A percentile compares a stretch with the other conserved stretches of the same genome.
These are phyloP conservation scores for Colletotrichum sp. DNA, from an alignment of 2,329 filamentous ascomycete genomes.

Conservation along the genomic window DNA sequence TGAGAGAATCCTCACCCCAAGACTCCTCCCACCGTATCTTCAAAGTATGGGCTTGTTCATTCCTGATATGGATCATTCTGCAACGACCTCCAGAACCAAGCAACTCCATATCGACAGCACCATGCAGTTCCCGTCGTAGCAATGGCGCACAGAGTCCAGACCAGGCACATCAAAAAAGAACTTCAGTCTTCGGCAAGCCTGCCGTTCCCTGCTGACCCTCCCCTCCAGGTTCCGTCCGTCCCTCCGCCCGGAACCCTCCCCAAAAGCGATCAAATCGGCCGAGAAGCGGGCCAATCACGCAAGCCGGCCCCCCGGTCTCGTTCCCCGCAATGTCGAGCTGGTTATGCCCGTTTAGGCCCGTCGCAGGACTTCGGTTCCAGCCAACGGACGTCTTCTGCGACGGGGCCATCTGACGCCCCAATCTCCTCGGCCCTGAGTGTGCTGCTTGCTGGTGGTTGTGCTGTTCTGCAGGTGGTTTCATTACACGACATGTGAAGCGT, in stretches of 20 bases:
- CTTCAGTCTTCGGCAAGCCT: not conserved
- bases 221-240: not conserved
- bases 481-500: not conserved
- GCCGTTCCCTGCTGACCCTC: not conserved
- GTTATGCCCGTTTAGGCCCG: not conserved
- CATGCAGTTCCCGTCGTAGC: not conserved
- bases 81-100: fast-evolving
- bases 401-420: not conserved
- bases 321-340: not conserved
- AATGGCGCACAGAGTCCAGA: not conserved
- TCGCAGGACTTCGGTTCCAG: not conserved
- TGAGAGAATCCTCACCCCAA: not conserved
- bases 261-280: conserved; percentile 5
- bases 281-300: conserved; percentile 3
- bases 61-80: not conserved
- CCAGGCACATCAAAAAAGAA: not conserved
- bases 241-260: not conserved
- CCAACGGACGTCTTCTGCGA: not conserved
- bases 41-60: not conserved
- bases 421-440: not conserved
- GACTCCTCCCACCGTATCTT: not conserved
- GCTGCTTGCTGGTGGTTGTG: no score
- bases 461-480: not conserved
- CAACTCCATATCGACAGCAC: not conserved
- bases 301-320: not conserved